Evolutionary conservation across 805 yeast genomes (phyloP).

Genomic region (Metschnikowia vanudenii): DNA sequence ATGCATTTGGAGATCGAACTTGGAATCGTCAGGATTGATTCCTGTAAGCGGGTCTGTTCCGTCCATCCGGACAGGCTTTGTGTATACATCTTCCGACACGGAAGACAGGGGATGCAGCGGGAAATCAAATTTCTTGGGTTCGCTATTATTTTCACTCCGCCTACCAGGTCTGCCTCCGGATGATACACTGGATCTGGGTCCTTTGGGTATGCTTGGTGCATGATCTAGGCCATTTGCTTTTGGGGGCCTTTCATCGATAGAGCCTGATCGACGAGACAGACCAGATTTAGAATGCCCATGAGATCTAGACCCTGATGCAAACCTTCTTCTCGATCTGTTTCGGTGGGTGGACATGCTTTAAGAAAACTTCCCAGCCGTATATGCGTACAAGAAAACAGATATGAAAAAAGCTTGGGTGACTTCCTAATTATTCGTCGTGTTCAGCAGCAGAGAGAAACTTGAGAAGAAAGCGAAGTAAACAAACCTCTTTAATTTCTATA

Average conservation of each 20-base stretch:
- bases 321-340: slow-evolving; percentile 3
- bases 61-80: neutral
- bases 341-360: slow-evolving; percentile 4
- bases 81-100: slow-evolving; percentile 1
- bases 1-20: slow-evolving; percentile 31
- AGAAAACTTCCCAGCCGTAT: neutral
- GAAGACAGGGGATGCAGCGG: slow-evolving; percentile 1
- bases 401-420: neutral
- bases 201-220: slow-evolving; percentile 4
- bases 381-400: slow-evolving; percentile 4
- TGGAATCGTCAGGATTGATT: slow-evolving; percentile 29
- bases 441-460: neutral
- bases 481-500: neutral
- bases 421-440: neutral
- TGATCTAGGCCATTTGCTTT: slow-evolving; percentile 5
- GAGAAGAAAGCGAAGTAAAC: neutral
- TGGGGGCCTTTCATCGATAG: neutral
- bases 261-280: neutral
- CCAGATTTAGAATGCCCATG: neutral
- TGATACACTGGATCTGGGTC: slow-evolving; percentile 6
- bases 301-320: neutral
- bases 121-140: neutral
- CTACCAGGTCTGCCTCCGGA: neutral
- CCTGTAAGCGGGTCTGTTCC: slow-evolving; percentile 39
- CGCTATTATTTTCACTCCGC: neutral